These are phyloP conservation scores for Artemisia tridentata DNA, from an alignment of 129 eudicot species.

Conservation along the genomic window DNA sequence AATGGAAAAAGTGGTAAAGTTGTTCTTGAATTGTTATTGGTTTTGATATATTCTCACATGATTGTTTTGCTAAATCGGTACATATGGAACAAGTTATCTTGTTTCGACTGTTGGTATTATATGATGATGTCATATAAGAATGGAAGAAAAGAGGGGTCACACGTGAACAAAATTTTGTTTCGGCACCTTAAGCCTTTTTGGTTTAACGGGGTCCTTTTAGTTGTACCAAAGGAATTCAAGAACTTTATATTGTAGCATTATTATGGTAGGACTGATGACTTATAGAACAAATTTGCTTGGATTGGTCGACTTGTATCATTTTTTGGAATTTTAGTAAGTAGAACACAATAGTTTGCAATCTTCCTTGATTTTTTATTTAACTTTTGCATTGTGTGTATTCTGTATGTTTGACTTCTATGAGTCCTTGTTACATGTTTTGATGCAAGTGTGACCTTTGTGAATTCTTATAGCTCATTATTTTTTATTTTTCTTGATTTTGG, in stretches of 20 bases:
- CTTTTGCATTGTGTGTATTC: background rate
- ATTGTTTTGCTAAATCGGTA: constrained; percentile 36
- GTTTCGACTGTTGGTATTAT: constrained; percentile 24
- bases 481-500: no score
- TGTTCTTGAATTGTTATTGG: constrained; percentile 46
- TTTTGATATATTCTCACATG: constrained; percentile 45
- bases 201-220: constrained; percentile 31
- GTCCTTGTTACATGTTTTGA: no score
- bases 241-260: constrained; percentile 44
- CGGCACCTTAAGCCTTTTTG: constrained; percentile 20
- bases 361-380: background rate
- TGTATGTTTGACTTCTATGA: no score
- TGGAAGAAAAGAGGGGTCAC: constrained; percentile 31
- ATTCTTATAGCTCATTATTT: no score
- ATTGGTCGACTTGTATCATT: constrained; percentile 45
- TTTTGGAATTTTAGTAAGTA: constrained; percentile 36
- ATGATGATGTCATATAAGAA: no score
- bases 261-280: constrained; percentile 41
- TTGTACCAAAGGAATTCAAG: constrained; percentile 37
- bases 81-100: constrained; percentile 31
- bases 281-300: constrained; percentile 34
- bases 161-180: constrained; percentile 35
- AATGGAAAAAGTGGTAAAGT: constrained; percentile 29
- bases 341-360: constrained; percentile 33
- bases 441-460: no score